Percentiles rank a stretch among this genome's conserved stretches.
Conservation (phyloP, 441 rosid species). For the Rhodomyrtus psidioides region DNA sequence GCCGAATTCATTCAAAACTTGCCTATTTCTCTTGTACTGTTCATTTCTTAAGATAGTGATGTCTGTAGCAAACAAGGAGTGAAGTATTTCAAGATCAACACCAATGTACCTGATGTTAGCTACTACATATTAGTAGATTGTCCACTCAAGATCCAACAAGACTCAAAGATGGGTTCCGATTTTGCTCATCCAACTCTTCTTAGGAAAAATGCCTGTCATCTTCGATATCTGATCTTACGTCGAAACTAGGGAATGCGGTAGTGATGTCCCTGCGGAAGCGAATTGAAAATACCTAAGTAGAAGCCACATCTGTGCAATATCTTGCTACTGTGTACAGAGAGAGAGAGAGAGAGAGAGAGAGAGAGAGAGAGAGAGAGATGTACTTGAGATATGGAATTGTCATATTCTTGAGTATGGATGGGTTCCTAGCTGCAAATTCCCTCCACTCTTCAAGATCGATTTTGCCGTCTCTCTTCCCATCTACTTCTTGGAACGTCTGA, state of each 20-base stretch:
- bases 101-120: background rate
- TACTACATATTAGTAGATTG: background rate
- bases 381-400: constrained; percentile 43
- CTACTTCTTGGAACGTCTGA: constrained; percentile 44
- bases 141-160: background rate
- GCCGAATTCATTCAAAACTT: background rate
- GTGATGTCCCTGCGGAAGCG: constrained; percentile 23
- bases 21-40: background rate
- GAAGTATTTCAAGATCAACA: background rate
- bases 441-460: constrained; percentile 38
- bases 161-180: background rate
- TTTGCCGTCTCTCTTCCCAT: constrained; percentile 34
- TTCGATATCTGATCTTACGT: constrained; percentile 8
- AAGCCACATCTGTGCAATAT: background rate
- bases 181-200: background rate
- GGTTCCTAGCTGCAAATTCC: constrained; percentile 20
- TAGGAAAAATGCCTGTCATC: background rate
- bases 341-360: background rate
- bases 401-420: constrained; percentile 36
- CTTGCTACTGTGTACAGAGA: background rate
- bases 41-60: background rate
- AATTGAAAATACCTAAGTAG: background rate
- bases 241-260: constrained; percentile 27
- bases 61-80: background rate
- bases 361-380: background rate